Conservation (phyloP, 192 early-diverging fungal genomes). For the Entophlyctis luteolus region DNA sequence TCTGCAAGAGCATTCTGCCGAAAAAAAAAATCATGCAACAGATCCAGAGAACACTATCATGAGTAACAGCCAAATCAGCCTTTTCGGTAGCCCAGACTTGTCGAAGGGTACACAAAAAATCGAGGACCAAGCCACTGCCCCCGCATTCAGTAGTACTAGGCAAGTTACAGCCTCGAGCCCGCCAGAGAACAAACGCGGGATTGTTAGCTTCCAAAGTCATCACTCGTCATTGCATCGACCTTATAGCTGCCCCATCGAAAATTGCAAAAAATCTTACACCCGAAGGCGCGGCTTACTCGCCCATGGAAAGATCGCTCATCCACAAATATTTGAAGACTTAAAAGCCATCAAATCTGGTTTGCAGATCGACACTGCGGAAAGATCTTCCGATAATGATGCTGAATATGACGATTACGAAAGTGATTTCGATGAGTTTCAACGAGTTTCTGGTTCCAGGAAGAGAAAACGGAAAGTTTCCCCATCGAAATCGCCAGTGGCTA, state of each 20-base stretch:
- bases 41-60: too few species aligned
- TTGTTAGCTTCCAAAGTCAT: too few species aligned
- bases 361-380: not conserved
- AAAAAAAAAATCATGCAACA: not conserved
- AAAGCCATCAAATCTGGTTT: not conserved
- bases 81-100: not conserved
- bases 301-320: conserved; percentile 18
- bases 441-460: not conserved
- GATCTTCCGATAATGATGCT: not conserved
- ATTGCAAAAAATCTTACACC: conserved; percentile 18
- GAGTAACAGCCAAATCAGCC: not conserved
- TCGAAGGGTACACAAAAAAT: not conserved
- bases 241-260: conserved; percentile 5
- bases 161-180: not conserved
- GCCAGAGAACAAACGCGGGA: too few species aligned
- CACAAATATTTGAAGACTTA: not conserved
- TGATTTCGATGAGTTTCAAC: not conserved
- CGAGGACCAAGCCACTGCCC: not conserved
- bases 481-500: not conserved
- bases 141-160: not conserved
- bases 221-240: not conserved
- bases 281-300: conserved; percentile 9
- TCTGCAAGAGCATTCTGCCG: not conserved
- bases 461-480: not conserved
- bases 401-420: conserved; percentile 3